phyloP scores from a whole-genome alignment of 495 filamentous ascomycete species.

The Penicillium tannophilum region DNA sequence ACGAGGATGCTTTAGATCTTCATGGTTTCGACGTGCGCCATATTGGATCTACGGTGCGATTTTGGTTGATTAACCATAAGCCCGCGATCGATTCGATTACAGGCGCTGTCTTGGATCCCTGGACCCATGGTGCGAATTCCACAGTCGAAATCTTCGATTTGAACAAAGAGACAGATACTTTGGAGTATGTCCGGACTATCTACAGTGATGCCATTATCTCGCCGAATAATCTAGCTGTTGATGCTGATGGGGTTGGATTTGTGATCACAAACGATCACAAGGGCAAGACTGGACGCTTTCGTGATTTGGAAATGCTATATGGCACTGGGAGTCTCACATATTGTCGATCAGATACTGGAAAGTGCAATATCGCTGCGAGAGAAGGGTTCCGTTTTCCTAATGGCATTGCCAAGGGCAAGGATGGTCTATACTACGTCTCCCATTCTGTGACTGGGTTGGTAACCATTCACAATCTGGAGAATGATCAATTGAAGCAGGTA shows the following conservation, averaged over 20 bases:
- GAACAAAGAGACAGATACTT: slow-evolving; percentile 9
- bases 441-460: slow-evolving; percentile 23
- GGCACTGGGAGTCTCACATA: slow-evolving; percentile 21
- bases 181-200: slow-evolving; percentile 36
- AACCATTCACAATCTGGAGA: slow-evolving; percentile 26
- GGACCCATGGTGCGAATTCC: slow-evolving; percentile 36
- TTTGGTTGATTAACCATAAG: slow-evolving; percentile 44
- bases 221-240: slow-evolving; percentile 38
- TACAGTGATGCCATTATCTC: slow-evolving; percentile 30
- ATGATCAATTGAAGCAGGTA: slow-evolving; percentile 23
- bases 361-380: slow-evolving; percentile 30
- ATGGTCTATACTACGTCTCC: slow-evolving; percentile 38
- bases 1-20: slow-evolving; percentile 30
- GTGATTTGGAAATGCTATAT: slow-evolving; percentile 14
- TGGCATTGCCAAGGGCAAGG: slow-evolving; percentile 30
- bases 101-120: slow-evolving; percentile 32
- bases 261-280: slow-evolving; percentile 40
- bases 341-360: slow-evolving; percentile 21
- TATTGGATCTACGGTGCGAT: slow-evolving; percentile 22
- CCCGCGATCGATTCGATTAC: slow-evolving; percentile 36
- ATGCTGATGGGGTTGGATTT: slow-evolving; percentile 25
- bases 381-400: slow-evolving; percentile 32
- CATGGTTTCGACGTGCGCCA: slow-evolving; percentile 32
- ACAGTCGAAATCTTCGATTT: slow-evolving; percentile 39
- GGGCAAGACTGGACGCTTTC: slow-evolving; percentile 29